phyloP scores from a whole-genome alignment of 1,284 basidiomycete species.

The Rhizoctonia solani region DNA sequence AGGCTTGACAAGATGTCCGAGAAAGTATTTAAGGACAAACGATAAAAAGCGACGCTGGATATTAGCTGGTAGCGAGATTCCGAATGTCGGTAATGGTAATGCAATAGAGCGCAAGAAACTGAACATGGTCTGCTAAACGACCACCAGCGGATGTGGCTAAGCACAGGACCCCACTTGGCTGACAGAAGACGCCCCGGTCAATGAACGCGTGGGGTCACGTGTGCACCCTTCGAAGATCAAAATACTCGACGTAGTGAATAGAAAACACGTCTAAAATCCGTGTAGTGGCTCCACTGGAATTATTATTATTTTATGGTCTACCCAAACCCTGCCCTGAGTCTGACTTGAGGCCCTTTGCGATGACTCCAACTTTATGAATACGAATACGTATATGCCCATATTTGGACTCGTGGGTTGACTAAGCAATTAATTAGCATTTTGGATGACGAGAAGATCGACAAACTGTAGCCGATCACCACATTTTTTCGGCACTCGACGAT shows the following conservation, averaged over 20 bases:
- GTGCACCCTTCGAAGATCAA: not conserved
- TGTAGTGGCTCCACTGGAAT: too few species aligned
- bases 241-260: too few species aligned
- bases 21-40: constrained; percentile 79
- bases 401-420: not conserved
- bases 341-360: too few species aligned
- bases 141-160: constrained; percentile 10
- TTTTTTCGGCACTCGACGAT: too few species aligned
- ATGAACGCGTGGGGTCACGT: constrained; percentile 28
- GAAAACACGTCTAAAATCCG: too few species aligned
- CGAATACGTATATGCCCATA: not conserved
- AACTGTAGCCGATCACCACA: too few species aligned
- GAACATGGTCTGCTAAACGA: constrained; percentile 7
- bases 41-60: constrained; percentile 90
- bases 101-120: constrained; percentile 30
- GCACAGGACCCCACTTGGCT: constrained; percentile 31
- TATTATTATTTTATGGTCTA: too few species aligned
- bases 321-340: too few species aligned
- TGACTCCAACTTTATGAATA: too few species aligned
- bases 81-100: constrained; percentile 17
- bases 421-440: not conserved
- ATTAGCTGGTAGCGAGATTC: constrained; percentile 68
- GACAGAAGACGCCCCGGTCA: constrained; percentile 30
- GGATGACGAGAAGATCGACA: too few species aligned
- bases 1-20: constrained; percentile 85